Base-by-base conservation (phyloP, 768 basidiomycete genomes). In the Boletus sp. region DNA sequence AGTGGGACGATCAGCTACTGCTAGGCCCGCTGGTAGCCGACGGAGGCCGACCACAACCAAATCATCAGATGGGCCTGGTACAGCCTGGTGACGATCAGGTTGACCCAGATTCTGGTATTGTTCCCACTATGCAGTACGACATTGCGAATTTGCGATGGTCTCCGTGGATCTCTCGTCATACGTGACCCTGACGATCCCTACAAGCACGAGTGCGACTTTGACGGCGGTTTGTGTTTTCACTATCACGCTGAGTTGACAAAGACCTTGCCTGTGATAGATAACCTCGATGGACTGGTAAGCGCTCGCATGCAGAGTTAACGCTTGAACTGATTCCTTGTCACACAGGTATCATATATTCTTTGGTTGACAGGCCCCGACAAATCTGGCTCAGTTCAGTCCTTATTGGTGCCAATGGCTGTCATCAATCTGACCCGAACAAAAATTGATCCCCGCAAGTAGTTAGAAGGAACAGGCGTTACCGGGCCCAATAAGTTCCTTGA, bases 71-170 rank as follows among this genome's bases (percentile, higher is more conserved):
- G n/a, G n/a, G n/a, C n/a, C n/a, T n/a, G n/a, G n/a, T n/a, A n/a
- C n/a, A n/a, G n/a, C n/a, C 59, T 6, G 61, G 53, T 18, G 33
- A 54, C 0, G 45, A 69, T 37, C 73, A 76, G 49, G 64, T 70
- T 2, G 78, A 78, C n/a, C n/a, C 7, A 77, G 75, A 1, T 78
- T 69, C 46, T 79, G 77, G 77, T 66, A 63, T 47, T 64, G 70
- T 51, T 67, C 65, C 24, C 24, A 24, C 1, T 24, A 24, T 24
- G 24, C 24, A 2, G 24, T 24, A 24, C 24, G 24, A 24, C 3
- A 24, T 24, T 24, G 24, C n/a, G n/a, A n/a, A n/a, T n/a, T n/a
- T n/a, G n/a, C 24, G 24, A 24, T 24, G 24, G 24, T 24, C 24
- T 24, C 24, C 24, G 3, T 24, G 24, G 24, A 24, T 24, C 24